Evolutionary conservation across 306 rosid species (phyloP).

Genomic region (Begonia masoniana): DNA sequence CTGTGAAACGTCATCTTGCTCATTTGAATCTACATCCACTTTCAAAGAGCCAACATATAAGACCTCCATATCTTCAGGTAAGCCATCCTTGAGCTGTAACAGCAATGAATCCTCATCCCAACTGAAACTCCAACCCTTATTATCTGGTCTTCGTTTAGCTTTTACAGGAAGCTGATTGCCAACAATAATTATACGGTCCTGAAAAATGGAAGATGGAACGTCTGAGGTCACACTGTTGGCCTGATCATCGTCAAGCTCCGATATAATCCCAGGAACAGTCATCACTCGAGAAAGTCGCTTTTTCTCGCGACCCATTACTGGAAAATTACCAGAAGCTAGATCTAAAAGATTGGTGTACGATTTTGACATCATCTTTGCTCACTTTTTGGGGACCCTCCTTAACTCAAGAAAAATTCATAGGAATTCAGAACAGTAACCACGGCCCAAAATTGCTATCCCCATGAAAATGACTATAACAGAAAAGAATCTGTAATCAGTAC

Average conservation of each 20-base stretch:
- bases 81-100: slow-evolving; percentile 44
- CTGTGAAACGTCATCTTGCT: slow-evolving; percentile 52
- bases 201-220: slow-evolving; percentile 36
- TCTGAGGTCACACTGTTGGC: slow-evolving; percentile 46
- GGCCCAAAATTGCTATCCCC: slow-evolving; percentile 13
- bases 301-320: slow-evolving; percentile 41
- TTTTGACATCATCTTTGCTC: slow-evolving; percentile 39
- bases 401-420: slow-evolving; percentile 10
- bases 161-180: slow-evolving; percentile 50
- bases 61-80: slow-evolving; percentile 56
- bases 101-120: slow-evolving; percentile 53
- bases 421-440: slow-evolving; percentile 16
- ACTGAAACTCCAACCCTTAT: slow-evolving; percentile 47
- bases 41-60: slow-evolving; percentile 50
- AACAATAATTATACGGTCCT: slow-evolving; percentile 43
- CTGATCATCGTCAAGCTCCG: slow-evolving; percentile 53
- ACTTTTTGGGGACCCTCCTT: slow-evolving; percentile 6
- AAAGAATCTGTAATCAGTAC: slow-evolving; percentile 23
- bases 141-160: slow-evolving; percentile 41
- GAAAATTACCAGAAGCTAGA: slow-evolving; percentile 52
- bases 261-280: slow-evolving; percentile 46
- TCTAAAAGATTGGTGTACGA: slow-evolving; percentile 53
- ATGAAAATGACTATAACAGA: slow-evolving; percentile 10
- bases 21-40: slow-evolving; percentile 31
- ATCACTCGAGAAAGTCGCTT: slow-evolving; percentile 41